These are phyloP conservation scores for Coemansia reversa DNA, from an alignment of 192 early-diverging fungal species.

Conservation along the genomic window DNA sequence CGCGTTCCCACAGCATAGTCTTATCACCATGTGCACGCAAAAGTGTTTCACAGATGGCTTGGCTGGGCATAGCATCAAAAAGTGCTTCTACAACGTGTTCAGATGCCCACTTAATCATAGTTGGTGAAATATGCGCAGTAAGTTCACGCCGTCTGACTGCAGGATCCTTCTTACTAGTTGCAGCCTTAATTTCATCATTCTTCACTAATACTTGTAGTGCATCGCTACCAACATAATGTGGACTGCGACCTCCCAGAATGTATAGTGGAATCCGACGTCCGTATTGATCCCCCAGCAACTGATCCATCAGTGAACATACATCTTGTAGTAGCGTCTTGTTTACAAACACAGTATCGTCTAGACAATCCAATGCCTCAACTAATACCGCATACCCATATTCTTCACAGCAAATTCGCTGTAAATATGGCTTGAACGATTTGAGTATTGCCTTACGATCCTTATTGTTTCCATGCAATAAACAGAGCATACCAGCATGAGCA, in stretches of 20 bases:
- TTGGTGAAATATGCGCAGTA: constrained; percentile 58
- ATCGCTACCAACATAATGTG: constrained; percentile 69
- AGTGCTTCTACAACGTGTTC: constrained; percentile 59
- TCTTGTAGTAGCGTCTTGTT: constrained; percentile 72
- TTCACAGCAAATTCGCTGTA: constrained; percentile 78
- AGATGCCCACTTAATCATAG: constrained; percentile 60
- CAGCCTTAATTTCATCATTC: constrained; percentile 66
- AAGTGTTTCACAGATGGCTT: constrained; percentile 71
- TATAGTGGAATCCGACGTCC: constrained; percentile 80
- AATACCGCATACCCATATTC: constrained; percentile 89
- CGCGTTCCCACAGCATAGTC: constrained; percentile 22
- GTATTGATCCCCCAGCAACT: constrained; percentile 71
- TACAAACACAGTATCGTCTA: constrained; percentile 91
- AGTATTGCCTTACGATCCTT: constrained; percentile 93
- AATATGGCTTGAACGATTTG: constrained; percentile 78
- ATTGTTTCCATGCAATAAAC: constrained; percentile 71
- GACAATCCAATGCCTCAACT: constrained; percentile 76
- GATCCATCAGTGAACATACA: constrained; percentile 35
- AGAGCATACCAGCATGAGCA: constrained; percentile 79
- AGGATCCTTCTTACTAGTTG: constrained; percentile 89
- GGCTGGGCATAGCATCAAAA: constrained; percentile 64
- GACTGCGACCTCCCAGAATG: constrained; percentile 74
- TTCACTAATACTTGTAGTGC: constrained; percentile 67
- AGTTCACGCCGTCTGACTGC: constrained; percentile 66
- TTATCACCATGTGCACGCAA: constrained; percentile 59